Evolutionary conservation across 768 basidiomycete species (phyloP), one percentile per base, ranked within the genome.

Genomic region (Hygrocybe coccinea): DNA sequence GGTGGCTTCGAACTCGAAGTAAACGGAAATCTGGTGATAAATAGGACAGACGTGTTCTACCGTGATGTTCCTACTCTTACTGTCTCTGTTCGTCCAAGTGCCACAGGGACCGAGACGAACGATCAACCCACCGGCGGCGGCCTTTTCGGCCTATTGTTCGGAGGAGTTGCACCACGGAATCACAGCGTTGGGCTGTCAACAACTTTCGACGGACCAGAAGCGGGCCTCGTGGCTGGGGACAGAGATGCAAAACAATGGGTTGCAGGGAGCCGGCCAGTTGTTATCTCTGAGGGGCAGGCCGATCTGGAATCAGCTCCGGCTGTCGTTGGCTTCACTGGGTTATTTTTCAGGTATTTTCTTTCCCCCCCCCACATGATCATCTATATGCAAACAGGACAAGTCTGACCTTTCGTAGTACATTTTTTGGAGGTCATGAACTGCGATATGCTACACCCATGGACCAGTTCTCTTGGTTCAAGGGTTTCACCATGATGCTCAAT

Each of bases 381-480:
- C 29, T 22, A 48, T 25, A 19, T 19, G 45, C 39, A 3, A 15
- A n/a, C n/a, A 15, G 19, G 19, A 5, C 39, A 41, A 3, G 39
- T 4, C 39, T 21, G 15, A 15, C 12, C 39, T n/a, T 49, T 37
- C 14, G 29, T 59, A 86, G 85, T 59, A 86, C 87, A 6, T 89
- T 89, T 70, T 91, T 91, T 61, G 89, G 89, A 10, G 89, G 89
- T 0, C 87, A 90, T 58, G 82, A 81, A 4, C 61, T 71, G 4
- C 62, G 76, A 41, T 91, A 81, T 63, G 87, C 85, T 12, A 84
- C 87, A 15, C 88, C 89, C 2, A 78, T 69, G 59, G 83, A 89
- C 65, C 90, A 91, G 65, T 84, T 84, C 60, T 76, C 79, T 1
- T 90, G 86, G 83, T 91, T 90, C 73, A 88, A 78, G 61, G 82